Percentiles rank a stretch among this genome's conserved stretches.
Evolutionary conservation across 768 basidiomycete species (phyloP).

Genomic region (Coprinopsis strossmayeri): DNA sequence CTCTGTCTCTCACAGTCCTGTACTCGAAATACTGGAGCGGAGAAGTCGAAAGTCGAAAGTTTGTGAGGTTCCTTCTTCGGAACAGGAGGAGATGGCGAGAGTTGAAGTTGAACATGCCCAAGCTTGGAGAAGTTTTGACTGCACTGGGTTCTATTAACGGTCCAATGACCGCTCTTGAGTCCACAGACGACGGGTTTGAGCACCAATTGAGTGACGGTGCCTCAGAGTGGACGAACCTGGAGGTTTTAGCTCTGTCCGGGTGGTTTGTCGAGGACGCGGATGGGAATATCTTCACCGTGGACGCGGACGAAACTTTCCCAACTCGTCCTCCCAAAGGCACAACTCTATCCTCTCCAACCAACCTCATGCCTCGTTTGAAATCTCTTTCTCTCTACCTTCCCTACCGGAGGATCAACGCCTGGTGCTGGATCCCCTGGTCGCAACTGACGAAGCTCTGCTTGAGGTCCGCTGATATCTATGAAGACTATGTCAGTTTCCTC

Average conservation of each 20-base stretch:
- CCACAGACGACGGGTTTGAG: background rate
- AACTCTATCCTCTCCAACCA: background rate
- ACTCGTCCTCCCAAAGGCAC: background rate
- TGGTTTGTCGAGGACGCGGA: conserved; percentile 1
- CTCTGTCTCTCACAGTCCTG: conserved; percentile 4
- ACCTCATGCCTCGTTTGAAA: background rate
- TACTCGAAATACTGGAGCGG: conserved; percentile 2
- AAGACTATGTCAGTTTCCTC: conserved; percentile 6
- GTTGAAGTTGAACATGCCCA: conserved; percentile 6
- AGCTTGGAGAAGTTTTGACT: background rate
- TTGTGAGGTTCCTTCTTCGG: background rate
- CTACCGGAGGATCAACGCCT: background rate
- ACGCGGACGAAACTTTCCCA: background rate
- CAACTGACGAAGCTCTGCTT: conserved; percentile 2
- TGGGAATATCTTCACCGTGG: background rate
- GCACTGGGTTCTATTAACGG: background rate
- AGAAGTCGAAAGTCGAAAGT: background rate
- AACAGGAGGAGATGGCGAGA: conserved; percentile 7
- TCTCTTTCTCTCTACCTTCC: conserved; percentile 4
- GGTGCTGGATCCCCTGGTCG: conserved; percentile 9
- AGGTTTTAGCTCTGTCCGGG: conserved; percentile 2
- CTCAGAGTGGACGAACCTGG: conserved; percentile 1
- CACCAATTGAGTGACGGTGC: background rate
- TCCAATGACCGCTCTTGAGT: background rate
- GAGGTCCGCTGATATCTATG: conserved; percentile 5